Percentiles rank a stretch among this genome's conserved stretches.
These are phyloP conservation scores for Chaetomium tenue DNA, from an alignment of 495 filamentous ascomycete genomes.

Conservation along the genomic window DNA sequence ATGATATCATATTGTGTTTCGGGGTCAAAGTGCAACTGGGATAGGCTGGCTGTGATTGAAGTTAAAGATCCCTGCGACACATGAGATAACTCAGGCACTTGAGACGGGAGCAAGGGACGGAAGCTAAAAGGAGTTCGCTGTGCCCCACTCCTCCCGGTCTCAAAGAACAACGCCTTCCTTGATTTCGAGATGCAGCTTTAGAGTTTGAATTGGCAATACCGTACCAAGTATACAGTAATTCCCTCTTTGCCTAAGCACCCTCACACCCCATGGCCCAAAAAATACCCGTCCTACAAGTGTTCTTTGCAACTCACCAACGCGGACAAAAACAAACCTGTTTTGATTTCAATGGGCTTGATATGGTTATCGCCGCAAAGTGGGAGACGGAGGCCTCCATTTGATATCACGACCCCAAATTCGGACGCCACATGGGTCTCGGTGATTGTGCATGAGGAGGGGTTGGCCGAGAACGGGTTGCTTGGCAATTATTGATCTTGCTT, in stretches of 20 bases:
- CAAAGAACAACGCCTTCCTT: not conserved
- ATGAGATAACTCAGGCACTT: not conserved
- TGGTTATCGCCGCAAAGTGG: too few species aligned
- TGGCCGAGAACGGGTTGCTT: not conserved
- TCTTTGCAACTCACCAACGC: not conserved
- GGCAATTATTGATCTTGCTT: not conserved
- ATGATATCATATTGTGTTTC: slow-evolving; percentile 16
- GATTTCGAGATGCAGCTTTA: not conserved
- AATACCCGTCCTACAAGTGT: too few species aligned
- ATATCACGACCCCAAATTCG: not conserved
- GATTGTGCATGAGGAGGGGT: not conserved
- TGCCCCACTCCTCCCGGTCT: not conserved
- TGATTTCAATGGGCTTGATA: not conserved
- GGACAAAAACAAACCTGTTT: not conserved
- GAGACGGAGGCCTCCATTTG: too few species aligned
- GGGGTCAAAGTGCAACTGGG: not conserved
- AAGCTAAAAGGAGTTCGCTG: not conserved
- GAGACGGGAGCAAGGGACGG: slow-evolving; percentile 4
- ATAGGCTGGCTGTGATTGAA: not conserved
- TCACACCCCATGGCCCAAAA: too few species aligned
- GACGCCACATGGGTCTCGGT: not conserved
- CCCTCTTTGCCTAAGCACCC: not conserved
- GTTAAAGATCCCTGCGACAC: not conserved
- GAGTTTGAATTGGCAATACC: not conserved
- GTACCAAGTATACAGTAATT: not conserved